Evolutionary conservation across 345 rosid genomes (phyloP), one percentile per base, ranked within the genome.

Genomic region (Citrus trifoliata): DNA sequence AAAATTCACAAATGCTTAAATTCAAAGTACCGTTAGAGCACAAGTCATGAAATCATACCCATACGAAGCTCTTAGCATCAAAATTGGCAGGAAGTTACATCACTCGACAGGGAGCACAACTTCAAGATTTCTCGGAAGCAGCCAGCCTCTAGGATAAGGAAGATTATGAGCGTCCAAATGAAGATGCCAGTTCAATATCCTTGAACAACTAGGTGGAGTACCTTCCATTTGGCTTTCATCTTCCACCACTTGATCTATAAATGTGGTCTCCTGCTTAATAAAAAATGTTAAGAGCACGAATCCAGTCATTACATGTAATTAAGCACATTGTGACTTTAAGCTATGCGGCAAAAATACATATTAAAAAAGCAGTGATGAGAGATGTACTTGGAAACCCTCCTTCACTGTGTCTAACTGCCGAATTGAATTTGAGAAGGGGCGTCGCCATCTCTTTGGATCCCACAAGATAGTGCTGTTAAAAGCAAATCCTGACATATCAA

Each of bases 401-500:
- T 90, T 95, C 88, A 86, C 90, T 0, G 85, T 89, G 87, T 90
- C 95, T 74, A 93, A 85, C 79, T 93, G 99, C 73, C 93, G 90
- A 65, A 84, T 84, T 63, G 95, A 93, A 53, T 80, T 78, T n/a
- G 72, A 33, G 46, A 76, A 87, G 16, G 87, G 92, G 74, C 90
- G 87, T 48, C 21, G 79, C 98, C 98, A 91, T 82, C 92, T 90
- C 87, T 85, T 90, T 68, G 93, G 91, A 79, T 95, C 94, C 99
- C 99, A 95, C 78, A 93, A 88, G 70, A 95, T 91, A 53, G 96
- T 90, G 83, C 96, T 92, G 84, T 95, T 95, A 85, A 95, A 92
- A 78, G 99, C 98, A 86, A 93, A 95, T 35, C 99, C 99, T 0
- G 97, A 93, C 95, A 95, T 95, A 86, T 93, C 99, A 72, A 93